phyloP scores from a whole-genome alignment of 2,329 filamentous ascomycete species.

The Neoarthrinium moseri region DNA sequence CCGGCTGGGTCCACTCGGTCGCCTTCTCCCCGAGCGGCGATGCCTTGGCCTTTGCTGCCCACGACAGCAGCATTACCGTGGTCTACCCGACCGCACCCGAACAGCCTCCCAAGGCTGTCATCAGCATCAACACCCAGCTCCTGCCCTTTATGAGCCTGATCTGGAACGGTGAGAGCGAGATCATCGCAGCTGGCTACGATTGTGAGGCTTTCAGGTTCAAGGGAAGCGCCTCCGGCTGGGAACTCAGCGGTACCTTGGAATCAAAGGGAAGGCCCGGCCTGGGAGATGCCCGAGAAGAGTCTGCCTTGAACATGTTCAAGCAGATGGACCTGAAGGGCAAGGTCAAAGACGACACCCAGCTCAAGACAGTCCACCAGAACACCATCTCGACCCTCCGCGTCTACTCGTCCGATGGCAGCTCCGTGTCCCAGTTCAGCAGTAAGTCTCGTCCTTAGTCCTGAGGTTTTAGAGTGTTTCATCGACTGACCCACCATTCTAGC shows the following conservation, averaged over 20 bases:
- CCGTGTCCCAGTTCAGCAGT: conserved; percentile 83
- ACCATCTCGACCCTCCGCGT: conserved; percentile 83
- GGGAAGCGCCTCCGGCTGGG: conserved; percentile 78
- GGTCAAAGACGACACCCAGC: conserved; percentile 83
- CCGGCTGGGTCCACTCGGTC: conserved; percentile 93
- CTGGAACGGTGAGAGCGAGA: conserved; percentile 89
- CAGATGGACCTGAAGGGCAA: conserved; percentile 99
- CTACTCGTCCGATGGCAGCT: conserved; percentile 65
- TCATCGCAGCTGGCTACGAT: conserved; percentile 91
- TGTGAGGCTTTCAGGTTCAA: conserved; percentile 87
- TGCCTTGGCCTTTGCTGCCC: conserved; percentile 89
- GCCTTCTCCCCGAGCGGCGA: conserved; percentile 91
- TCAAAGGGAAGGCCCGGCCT: conserved; percentile 62
- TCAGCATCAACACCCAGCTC: conserved; percentile 86
- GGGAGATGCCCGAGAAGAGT: conserved; percentile 75
- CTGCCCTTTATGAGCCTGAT: conserved; percentile 90
- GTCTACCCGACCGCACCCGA: conserved; percentile 93
- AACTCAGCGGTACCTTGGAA: conserved; percentile 79
- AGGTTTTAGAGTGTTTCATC: conserved; percentile 13
- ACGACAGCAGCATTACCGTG: conserved; percentile 95
- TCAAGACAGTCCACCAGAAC: conserved; percentile 96
- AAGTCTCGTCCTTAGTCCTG: conserved; percentile 41
- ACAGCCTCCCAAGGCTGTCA: conserved; percentile 83
- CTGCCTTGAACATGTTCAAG: conserved; percentile 94
- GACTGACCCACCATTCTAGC: conserved; percentile 48